Evolutionary conservation across 2,329 filamentous ascomycete species (phyloP).

Genomic region (Colletotrichum lupini): DNA sequence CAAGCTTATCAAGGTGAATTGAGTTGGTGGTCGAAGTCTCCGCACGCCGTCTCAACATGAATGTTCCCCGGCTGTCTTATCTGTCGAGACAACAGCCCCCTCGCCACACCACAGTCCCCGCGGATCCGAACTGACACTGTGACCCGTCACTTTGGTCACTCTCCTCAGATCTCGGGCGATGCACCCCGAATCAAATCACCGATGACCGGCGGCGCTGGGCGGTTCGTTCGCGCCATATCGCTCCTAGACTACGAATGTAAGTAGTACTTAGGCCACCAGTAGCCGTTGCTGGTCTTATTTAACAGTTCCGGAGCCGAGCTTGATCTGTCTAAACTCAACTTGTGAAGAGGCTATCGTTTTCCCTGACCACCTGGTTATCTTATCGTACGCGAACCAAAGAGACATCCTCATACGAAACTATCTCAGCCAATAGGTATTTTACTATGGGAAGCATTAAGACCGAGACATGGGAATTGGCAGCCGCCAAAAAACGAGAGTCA

Average conservation of each 20-base stretch:
- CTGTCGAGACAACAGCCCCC: background rate
- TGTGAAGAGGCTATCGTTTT: background rate
- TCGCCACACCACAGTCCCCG: constrained; percentile 21
- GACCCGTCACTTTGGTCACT: background rate
- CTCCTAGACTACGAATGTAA: background rate
- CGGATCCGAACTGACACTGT: constrained; percentile 26
- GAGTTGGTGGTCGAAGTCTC: background rate
- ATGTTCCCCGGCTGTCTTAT: constrained; percentile 28
- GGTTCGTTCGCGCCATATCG: background rate
- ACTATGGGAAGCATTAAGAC: constrained; percentile 28
- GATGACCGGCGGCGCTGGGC: constrained; percentile 9
- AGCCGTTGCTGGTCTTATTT: constrained; percentile 20
- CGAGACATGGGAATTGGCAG: constrained; percentile 53
- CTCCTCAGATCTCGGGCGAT: background rate
- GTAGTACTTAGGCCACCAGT: background rate
- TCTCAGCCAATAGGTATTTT: background rate
- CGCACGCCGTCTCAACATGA: background rate
- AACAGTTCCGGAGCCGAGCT: constrained; percentile 1
- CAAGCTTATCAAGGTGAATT: background rate
- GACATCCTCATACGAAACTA: background rate
- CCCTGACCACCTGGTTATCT: background rate
- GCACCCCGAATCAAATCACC: background rate
- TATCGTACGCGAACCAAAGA: background rate
- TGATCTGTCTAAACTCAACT: too few species aligned
- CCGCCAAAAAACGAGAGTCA: constrained; percentile 54